phyloP scores from a whole-genome alignment of 202 grass and related monocot species.

The Schoenoplectus tabernaemontani region DNA sequence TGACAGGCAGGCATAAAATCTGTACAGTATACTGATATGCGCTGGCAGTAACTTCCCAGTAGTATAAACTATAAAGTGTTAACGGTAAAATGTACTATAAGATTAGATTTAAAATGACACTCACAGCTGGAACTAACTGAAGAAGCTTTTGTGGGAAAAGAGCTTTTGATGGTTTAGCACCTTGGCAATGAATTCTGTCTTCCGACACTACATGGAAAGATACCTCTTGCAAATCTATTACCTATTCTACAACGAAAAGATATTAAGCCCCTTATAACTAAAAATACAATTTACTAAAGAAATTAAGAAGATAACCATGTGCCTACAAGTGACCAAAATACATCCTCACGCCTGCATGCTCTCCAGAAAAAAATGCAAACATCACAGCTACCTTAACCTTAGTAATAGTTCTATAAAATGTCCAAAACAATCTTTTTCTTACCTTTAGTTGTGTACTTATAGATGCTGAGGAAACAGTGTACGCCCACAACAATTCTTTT shows the following conservation, averaged over 20 bases:
- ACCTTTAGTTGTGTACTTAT: not conserved
- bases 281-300: not conserved
- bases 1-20: not conserved
- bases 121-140: conserved; percentile 61
- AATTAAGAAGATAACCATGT: not conserved
- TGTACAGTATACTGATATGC: not conserved
- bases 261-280: not conserved
- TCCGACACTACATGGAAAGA: conserved; percentile 56
- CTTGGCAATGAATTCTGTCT: conserved; percentile 55
- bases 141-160: conserved; percentile 57
- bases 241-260: conserved; percentile 29
- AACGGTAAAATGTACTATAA: not conserved
- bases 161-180: conserved; percentile 64
- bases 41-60: not conserved
- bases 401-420: not conserved
- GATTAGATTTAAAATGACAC: conserved; percentile 24
- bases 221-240: conserved; percentile 69
- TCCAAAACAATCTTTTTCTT: not conserved
- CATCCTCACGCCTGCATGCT: not conserved
- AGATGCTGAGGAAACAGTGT: not conserved
- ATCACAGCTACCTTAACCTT: not conserved
- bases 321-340: conserved; percentile 8
- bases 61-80: not conserved
- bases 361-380: not conserved
- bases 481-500: not conserved